Percentiles rank a stretch among this genome's conserved stretches.
These are phyloP conservation scores for Bipolaris oryzae DNA, from an alignment of 2,329 filamentous ascomycete species.

Conservation along the genomic window DNA sequence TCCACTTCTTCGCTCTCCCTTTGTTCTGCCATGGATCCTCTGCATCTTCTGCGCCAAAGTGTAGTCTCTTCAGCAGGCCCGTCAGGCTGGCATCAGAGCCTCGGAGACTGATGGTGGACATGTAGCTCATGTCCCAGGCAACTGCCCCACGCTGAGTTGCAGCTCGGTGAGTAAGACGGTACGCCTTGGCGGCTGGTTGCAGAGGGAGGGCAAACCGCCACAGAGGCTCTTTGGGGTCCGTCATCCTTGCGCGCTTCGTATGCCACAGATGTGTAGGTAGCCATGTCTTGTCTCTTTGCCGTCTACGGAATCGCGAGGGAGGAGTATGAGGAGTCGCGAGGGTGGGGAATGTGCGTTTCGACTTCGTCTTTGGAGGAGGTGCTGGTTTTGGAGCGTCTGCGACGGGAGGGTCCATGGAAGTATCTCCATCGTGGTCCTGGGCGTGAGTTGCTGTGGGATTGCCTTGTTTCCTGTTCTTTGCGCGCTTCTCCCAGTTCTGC, in stretches of 20 bases:
- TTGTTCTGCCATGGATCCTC: slow-evolving; percentile 61
- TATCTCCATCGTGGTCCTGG: slow-evolving; percentile 20
- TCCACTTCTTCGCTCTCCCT: slow-evolving; percentile 72
- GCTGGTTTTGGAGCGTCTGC: slow-evolving; percentile 22
- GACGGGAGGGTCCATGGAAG: slow-evolving; percentile 5
- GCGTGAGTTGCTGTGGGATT: slow-evolving; percentile 35
- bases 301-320: slow-evolving; percentile 76
- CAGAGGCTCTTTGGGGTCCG: slow-evolving; percentile 74
- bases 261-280: slow-evolving; percentile 94
- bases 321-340: slow-evolving; percentile 69
- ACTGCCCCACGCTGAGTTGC: slow-evolving; percentile 76
- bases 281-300: slow-evolving; percentile 90
- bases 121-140: slow-evolving; percentile 93
- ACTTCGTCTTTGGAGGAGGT: slow-evolving; percentile 45
- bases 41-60: slow-evolving; percentile 58
- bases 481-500: slow-evolving; percentile 64
- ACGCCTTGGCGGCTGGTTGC: slow-evolving; percentile 87
- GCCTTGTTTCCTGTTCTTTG: slow-evolving; percentile 51
- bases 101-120: slow-evolving; percentile 81
- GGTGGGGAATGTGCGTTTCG: slow-evolving; percentile 72
- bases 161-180: slow-evolving; percentile 83
- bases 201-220: slow-evolving; percentile 90
- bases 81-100: slow-evolving; percentile 69
- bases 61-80: slow-evolving; percentile 67
- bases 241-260: slow-evolving; percentile 90